phyloP scores from a whole-genome alignment of 345 rosid genomes.

The Sapria himalayana region DNA sequence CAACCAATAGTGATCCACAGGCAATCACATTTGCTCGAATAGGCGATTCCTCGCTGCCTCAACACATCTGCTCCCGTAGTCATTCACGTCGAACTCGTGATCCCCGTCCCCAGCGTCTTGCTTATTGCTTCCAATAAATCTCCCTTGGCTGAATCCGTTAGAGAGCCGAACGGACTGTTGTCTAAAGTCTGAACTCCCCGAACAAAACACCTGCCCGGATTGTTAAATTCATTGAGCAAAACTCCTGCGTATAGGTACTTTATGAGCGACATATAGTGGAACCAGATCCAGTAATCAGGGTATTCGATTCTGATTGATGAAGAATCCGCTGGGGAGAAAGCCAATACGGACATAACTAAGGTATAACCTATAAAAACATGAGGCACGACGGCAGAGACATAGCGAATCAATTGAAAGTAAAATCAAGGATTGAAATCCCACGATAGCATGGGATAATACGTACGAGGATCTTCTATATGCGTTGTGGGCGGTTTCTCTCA shows the following conservation, averaged over 20 bases:
- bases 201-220: slow-evolving; percentile 17
- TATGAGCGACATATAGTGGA: slow-evolving; percentile 18
- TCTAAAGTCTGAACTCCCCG: slow-evolving; percentile 20
- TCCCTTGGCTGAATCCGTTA: slow-evolving; percentile 15
- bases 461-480: slow-evolving; percentile 84
- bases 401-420: slow-evolving; percentile 59
- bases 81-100: slow-evolving; percentile 61
- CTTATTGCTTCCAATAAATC: slow-evolving; percentile 30
- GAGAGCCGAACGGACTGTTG: slow-evolving; percentile 10
- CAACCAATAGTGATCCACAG: slow-evolving; percentile 61
- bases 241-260: slow-evolving; percentile 22
- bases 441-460: slow-evolving; percentile 54
- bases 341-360: slow-evolving; percentile 64
- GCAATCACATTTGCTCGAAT: slow-evolving; percentile 63
- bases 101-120: slow-evolving; percentile 28
- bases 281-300: slow-evolving; percentile 21
- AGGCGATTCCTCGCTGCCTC: slow-evolving; percentile 44
- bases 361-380: slow-evolving; percentile 94
- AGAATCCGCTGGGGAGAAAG: slow-evolving; percentile 19
- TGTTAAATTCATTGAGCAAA: slow-evolving; percentile 11
- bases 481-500: slow-evolving; percentile 86
- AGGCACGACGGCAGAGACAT: slow-evolving; percentile 77
- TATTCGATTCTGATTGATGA: slow-evolving; percentile 16
- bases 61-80: slow-evolving; percentile 55
- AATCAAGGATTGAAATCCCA: slow-evolving; percentile 30